Percentiles rank a stretch among this genome's conserved stretches.
These are phyloP conservation scores for Xerocomus minutiporus DNA, from an alignment of 1,284 basidiomycete genomes.

Conservation along the genomic window DNA sequence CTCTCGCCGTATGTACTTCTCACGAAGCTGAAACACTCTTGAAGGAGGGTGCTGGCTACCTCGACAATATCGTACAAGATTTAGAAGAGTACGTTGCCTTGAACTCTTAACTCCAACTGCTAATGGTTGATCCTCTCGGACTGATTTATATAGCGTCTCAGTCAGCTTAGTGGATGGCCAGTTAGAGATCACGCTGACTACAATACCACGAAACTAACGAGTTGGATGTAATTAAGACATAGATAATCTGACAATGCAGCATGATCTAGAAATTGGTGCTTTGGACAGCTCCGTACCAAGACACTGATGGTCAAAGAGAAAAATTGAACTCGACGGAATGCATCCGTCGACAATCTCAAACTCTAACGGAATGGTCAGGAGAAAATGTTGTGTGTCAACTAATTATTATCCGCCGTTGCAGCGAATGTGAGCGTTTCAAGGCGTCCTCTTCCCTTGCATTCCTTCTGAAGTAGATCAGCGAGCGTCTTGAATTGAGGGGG, in stretches of 20 bases:
- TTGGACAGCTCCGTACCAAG: neutral
- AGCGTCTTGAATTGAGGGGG: conserved; percentile 88
- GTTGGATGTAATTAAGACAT: neutral
- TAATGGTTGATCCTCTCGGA: neutral
- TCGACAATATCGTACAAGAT: conserved; percentile 21
- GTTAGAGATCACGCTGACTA: conserved; percentile 19
- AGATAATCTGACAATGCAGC: neutral
- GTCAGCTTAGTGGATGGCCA: conserved; percentile 17
- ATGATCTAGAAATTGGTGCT: neutral
- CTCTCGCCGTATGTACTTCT: conserved; percentile 80
- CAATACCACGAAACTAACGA: conserved; percentile 15
- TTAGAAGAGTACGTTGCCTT: conserved; percentile 19
- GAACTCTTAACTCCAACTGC: neutral
- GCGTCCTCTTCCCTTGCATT: conserved; percentile 81
- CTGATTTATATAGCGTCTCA: conserved; percentile 16
- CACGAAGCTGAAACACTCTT: conserved; percentile 45
- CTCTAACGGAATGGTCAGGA: neutral
- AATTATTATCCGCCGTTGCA: conserved; percentile 47
- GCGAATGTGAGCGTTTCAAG: conserved; percentile 80
- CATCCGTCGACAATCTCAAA: neutral
- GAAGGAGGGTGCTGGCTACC: conserved; percentile 9
- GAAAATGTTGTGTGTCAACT: neutral
- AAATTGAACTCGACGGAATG: neutral
- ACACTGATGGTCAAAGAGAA: neutral
- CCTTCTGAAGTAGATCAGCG: conserved; percentile 86